phyloP scores from a whole-genome alignment of 345 rosid genomes.

The Citrus reticulata region DNA sequence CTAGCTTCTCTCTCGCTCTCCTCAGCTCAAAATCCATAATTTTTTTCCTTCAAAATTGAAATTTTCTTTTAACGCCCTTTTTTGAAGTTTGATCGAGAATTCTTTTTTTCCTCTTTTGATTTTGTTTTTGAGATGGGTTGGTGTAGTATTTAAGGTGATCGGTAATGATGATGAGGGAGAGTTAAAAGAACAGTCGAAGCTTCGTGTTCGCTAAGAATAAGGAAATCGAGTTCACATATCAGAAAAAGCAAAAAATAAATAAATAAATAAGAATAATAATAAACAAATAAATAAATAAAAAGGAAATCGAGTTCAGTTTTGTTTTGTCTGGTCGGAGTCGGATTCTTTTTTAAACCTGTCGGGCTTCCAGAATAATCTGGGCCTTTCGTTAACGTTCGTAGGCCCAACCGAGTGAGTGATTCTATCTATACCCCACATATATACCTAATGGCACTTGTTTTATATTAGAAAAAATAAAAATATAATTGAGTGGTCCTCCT shows the following conservation, averaged over 20 bases:
- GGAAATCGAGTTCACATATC: not conserved
- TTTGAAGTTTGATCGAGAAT: not conserved
- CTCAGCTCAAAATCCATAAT: constrained; percentile 89
- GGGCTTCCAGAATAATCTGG: constrained; percentile 32
- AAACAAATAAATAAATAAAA: too few species aligned
- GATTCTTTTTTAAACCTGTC: not conserved
- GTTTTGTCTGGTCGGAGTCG: not conserved
- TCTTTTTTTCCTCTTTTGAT: not conserved
- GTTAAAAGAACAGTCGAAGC: not conserved
- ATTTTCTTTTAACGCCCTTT: not conserved
- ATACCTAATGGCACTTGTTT: too few species aligned
- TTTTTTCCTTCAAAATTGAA: constrained; percentile 1
- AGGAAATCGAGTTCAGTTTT: not conserved
- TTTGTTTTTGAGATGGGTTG: not conserved
- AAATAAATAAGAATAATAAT: too few species aligned
- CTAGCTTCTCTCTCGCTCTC: constrained; percentile 89
- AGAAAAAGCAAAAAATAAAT: too few species aligned
- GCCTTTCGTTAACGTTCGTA: constrained; percentile 3
- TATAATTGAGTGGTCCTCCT: too few species aligned
- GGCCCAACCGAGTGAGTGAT: not conserved
- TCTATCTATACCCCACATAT: not conserved
- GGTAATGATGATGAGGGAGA: not conserved
- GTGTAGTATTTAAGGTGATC: not conserved
- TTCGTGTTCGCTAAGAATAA: constrained; percentile 2
- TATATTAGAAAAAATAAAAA: too few species aligned